Percentiles rank a stretch among this genome's conserved stretches.
Evolutionary conservation across 2,329 filamentous ascomycete genomes (phyloP).

Genomic region (Trichoderma harzianum): DNA sequence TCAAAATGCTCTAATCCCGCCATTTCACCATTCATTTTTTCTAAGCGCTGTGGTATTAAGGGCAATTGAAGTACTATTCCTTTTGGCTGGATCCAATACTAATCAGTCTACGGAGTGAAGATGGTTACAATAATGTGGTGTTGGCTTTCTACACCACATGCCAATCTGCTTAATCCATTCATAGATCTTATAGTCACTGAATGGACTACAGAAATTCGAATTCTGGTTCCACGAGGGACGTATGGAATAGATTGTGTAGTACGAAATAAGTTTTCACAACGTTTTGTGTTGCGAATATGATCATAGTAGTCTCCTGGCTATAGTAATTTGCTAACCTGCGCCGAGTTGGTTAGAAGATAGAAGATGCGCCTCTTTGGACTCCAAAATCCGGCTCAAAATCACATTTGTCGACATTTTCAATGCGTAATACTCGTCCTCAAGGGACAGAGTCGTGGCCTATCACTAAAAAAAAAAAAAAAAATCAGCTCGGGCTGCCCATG

Average conservation of each 20-base stretch:
- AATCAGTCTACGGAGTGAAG: background rate
- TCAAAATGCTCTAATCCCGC: background rate
- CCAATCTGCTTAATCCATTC: background rate
- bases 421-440: background rate
- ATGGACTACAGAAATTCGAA: background rate
- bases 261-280: background rate
- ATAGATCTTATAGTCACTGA: background rate
- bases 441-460: background rate
- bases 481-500: background rate
- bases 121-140: background rate
- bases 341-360: background rate
- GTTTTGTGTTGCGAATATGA: background rate
- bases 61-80: background rate
- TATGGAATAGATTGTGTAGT: background rate
- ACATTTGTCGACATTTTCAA: background rate
- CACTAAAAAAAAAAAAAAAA: background rate
- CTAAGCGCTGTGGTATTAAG: background rate
- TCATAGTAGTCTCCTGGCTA: background rate
- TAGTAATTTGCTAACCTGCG: background rate
- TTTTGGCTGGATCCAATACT: background rate
- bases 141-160: background rate
- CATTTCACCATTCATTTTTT: background rate
- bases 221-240: background rate
- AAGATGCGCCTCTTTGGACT: background rate
- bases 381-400: background rate